phyloP scores from a whole-genome alignment of 1,284 basidiomycete species.

The Heterobasidion occidentale region DNA sequence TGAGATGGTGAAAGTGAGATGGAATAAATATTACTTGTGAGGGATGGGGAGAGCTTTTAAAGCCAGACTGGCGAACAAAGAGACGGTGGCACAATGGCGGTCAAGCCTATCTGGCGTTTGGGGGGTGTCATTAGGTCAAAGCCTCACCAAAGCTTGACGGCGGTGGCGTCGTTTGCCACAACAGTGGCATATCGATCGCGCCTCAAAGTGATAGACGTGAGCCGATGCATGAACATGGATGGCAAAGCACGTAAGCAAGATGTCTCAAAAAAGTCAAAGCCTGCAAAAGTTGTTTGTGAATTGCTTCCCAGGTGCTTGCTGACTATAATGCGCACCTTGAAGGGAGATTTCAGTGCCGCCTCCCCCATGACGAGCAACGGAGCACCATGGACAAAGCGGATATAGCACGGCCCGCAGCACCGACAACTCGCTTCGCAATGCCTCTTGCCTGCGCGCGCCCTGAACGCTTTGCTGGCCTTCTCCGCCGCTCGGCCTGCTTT shows the following conservation, averaged over 20 bases:
- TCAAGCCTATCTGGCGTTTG: not conserved
- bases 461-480: slow-evolving; percentile 1
- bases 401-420: slow-evolving; percentile 7
- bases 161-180: no score
- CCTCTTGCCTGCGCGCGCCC: not conserved
- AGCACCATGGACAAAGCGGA: slow-evolving; percentile 3
- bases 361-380: slow-evolving; percentile 5
- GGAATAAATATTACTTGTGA: no score
- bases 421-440: slow-evolving; percentile 6
- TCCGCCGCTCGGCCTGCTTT: slow-evolving; percentile 1
- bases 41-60: not conserved
- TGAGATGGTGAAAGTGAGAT: no score
- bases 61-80: slow-evolving; percentile 7
- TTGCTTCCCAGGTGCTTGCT: no score
- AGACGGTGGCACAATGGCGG: slow-evolving; percentile 2
- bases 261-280: no score
- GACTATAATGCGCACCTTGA: not conserved
- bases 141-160: no score
- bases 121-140: no score
- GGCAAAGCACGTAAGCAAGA: no score
- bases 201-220: no score
- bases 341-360: not conserved
- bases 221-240: no score
- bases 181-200: no score
- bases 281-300: no score